Evolutionary conservation across 768 basidiomycete species (phyloP).

Genomic region (Albatrellus ellisii): DNA sequence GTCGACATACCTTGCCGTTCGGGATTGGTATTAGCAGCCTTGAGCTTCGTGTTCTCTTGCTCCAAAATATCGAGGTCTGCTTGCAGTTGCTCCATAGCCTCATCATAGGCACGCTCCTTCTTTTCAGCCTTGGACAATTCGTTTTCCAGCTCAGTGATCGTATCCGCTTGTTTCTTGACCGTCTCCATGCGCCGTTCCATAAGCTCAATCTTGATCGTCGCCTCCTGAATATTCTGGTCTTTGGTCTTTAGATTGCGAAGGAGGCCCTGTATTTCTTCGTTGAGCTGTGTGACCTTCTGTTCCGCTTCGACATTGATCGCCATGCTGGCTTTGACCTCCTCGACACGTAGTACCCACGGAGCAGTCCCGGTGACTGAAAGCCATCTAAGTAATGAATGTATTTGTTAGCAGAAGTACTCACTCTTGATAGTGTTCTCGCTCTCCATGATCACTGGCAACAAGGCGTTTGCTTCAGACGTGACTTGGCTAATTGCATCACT

Average conservation of each 20-base stretch:
- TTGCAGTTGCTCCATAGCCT: slow-evolving; percentile 89
- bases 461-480: slow-evolving; percentile 51
- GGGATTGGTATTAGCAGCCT: slow-evolving; percentile 46
- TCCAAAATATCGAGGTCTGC: slow-evolving; percentile 78
- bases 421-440: slow-evolving; percentile 68
- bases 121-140: slow-evolving; percentile 73
- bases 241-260: slow-evolving; percentile 74
- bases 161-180: slow-evolving; percentile 82
- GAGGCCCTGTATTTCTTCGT: slow-evolving; percentile 84
- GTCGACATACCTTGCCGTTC: slow-evolving; percentile 54
- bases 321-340: slow-evolving; percentile 69
- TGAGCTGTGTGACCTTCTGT: slow-evolving; percentile 70
- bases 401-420: slow-evolving; percentile 24
- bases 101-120: slow-evolving; percentile 83
- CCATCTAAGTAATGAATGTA: not conserved
- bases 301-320: slow-evolving; percentile 90
- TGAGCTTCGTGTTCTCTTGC: slow-evolving; percentile 79
- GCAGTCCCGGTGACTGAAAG: slow-evolving; percentile 52
- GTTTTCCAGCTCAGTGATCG: slow-evolving; percentile 66
- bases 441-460: slow-evolving; percentile 64
- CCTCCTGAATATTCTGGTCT: slow-evolving; percentile 85
- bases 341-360: slow-evolving; percentile 78
- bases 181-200: slow-evolving; percentile 90
- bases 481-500: slow-evolving; percentile 56
- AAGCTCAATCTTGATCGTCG: slow-evolving; percentile 83